Conservation (phyloP, 345 rosid species). For the Lepidium africanum region DNA sequence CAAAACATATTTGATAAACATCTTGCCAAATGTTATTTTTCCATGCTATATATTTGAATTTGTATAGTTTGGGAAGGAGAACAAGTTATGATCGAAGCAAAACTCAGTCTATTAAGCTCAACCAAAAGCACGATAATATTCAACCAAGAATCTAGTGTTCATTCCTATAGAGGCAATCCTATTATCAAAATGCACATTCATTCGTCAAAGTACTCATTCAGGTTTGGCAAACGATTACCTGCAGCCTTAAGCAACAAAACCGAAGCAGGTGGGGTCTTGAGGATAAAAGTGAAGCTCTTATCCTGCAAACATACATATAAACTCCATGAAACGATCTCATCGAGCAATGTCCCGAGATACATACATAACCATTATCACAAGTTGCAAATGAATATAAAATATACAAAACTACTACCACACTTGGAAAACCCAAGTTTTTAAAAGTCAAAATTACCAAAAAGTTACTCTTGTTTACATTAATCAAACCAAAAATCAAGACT, state of each 20-base stretch:
- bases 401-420: neutral
- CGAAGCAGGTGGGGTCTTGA: constrained; percentile 97
- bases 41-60: neutral
- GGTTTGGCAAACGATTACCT: constrained; percentile 36
- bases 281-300: constrained; percentile 86
- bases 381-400: neutral
- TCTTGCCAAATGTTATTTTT: neutral
- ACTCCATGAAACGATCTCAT: neutral
- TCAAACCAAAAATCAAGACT: neutral
- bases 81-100: neutral
- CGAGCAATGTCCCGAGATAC: neutral
- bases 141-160: neutral
- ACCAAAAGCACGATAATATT: neutral
- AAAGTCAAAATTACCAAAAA: neutral
- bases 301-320: constrained; percentile 45
- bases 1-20: neutral
- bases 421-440: neutral
- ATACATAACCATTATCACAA: neutral
- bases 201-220: neutral
- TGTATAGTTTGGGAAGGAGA: neutral
- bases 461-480: neutral
- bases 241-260: constrained; percentile 92
- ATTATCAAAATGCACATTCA: neutral
- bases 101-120: neutral
- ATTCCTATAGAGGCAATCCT: neutral